Evolutionary conservation across 202 grass and related monocot species (phyloP).

Genomic region (Bolboschoenoplectus hybrid): DNA sequence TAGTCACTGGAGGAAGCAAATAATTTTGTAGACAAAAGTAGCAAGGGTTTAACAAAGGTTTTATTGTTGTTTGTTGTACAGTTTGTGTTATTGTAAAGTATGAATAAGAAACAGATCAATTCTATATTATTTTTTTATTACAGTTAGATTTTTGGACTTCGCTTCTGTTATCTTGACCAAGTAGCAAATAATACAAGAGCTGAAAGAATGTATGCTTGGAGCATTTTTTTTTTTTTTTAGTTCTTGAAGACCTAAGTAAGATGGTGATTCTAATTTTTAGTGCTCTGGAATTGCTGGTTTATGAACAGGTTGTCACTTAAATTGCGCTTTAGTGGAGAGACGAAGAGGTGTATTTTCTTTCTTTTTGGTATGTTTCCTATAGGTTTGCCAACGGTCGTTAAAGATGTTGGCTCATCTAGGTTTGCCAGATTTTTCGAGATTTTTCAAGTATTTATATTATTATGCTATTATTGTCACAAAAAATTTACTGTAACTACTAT

Average conservation of each 20-base stretch:
- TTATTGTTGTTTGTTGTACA: slow-evolving; percentile 44
- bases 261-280: background rate
- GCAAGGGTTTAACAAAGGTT: slow-evolving; percentile 39
- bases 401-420: background rate
- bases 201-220: background rate
- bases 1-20: slow-evolving; percentile 36
- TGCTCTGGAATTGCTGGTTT: background rate
- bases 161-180: background rate
- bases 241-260: background rate
- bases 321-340: background rate
- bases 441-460: too few relatives aligned
- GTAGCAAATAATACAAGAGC: background rate
- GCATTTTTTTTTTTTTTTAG: background rate
- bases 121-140: slow-evolving; percentile 16
- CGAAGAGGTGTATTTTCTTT: background rate
- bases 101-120: slow-evolving; percentile 38
- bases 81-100: slow-evolving; percentile 33
- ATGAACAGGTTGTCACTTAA: background rate
- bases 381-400: background rate
- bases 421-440: too few relatives aligned
- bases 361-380: too few relatives aligned
- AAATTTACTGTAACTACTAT: too few relatives aligned
- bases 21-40: slow-evolving; percentile 57
- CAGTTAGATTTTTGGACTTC: background rate
- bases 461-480: too few relatives aligned